Conservation (phyloP, 2,329 filamentous ascomycete species). For the Penicillium fuscoglaucum region DNA sequence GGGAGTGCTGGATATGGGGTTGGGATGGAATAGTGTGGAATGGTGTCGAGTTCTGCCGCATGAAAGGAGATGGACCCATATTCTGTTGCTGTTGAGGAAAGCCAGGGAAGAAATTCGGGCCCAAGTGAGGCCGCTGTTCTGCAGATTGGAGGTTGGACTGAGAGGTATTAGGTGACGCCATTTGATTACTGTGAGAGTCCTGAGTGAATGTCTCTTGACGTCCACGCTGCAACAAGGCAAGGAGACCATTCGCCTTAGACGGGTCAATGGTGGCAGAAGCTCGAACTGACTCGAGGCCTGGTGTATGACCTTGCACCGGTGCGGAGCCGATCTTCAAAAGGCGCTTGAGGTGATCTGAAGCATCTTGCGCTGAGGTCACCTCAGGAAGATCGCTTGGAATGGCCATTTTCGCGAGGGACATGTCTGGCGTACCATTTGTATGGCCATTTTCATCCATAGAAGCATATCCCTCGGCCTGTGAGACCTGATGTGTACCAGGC, state of each 20-base stretch:
- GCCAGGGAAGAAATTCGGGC: conserved; percentile 46
- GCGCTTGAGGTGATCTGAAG: conserved; percentile 54
- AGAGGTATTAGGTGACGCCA: conserved; percentile 57
- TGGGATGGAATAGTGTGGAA: conserved; percentile 14
- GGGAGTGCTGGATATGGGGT: conserved; percentile 14
- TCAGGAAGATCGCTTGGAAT: conserved; percentile 44
- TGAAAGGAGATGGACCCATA: conserved; percentile 32
- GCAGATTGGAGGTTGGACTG: conserved; percentile 54
- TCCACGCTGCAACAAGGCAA: conserved; percentile 56
- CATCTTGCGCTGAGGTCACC: conserved; percentile 43
- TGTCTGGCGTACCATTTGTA: conserved; percentile 21
- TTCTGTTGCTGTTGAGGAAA: conserved; percentile 37
- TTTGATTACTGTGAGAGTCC: conserved; percentile 45
- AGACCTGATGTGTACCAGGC: conserved; percentile 44
- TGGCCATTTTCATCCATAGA: conserved; percentile 60
- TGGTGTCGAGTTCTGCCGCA: conserved; percentile 25
- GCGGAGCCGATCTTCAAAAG: conserved; percentile 42
- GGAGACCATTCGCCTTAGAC: conserved; percentile 53
- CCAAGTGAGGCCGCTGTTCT: conserved; percentile 55
- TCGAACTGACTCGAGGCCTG: conserved; percentile 18
- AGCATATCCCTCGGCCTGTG: conserved; percentile 49
- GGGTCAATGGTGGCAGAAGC: conserved; percentile 32
- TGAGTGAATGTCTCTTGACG: conserved; percentile 32
- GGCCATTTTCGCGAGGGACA: conserved; percentile 24
- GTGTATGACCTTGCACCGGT: conserved; percentile 14